A percentile compares a stretch with the other conserved stretches of the same genome.
phyloP scores from a whole-genome alignment of 2,329 filamentous ascomycete species.

The Aspergillus uvarum region DNA sequence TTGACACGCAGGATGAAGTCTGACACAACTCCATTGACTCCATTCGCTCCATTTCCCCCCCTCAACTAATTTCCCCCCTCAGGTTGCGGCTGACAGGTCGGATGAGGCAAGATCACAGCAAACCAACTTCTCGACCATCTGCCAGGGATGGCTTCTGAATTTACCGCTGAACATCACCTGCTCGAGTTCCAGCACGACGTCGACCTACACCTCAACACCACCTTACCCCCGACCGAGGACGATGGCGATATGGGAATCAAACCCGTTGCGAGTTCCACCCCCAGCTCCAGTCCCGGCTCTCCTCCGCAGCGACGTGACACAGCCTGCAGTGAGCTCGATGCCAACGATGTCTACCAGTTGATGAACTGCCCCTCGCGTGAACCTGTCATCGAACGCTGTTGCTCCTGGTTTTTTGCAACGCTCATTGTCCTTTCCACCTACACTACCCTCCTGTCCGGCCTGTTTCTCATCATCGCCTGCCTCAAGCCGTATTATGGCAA shows the following conservation, averaged over 20 bases:
- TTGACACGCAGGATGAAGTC: background rate
- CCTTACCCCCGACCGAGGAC: background rate
- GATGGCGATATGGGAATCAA: background rate
- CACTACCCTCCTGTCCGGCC: constrained; percentile 37
- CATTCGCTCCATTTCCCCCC: background rate
- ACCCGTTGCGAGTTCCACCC: background rate
- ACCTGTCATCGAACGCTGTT: constrained; percentile 16
- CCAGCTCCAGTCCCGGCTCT: background rate
- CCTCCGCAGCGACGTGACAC: background rate
- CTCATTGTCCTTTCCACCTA: constrained; percentile 41
- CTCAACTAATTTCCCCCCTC: background rate
- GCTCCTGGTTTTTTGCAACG: constrained; percentile 37
- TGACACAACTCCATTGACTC: background rate
- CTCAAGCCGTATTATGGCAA: constrained; percentile 62
- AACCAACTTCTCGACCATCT: background rate
- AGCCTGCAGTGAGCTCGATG: background rate
- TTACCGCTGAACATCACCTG: background rate
- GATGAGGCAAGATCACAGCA: background rate
- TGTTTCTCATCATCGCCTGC: constrained; percentile 64
- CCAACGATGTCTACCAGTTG: background rate
- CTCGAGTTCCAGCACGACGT: background rate
- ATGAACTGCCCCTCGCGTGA: background rate
- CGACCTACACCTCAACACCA: background rate
- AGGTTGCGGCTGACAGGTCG: background rate
- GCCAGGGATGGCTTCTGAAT: background rate